phyloP scores from a whole-genome alignment of 2,329 filamentous ascomycete species.

The Fragosphaeria purpurea region DNA sequence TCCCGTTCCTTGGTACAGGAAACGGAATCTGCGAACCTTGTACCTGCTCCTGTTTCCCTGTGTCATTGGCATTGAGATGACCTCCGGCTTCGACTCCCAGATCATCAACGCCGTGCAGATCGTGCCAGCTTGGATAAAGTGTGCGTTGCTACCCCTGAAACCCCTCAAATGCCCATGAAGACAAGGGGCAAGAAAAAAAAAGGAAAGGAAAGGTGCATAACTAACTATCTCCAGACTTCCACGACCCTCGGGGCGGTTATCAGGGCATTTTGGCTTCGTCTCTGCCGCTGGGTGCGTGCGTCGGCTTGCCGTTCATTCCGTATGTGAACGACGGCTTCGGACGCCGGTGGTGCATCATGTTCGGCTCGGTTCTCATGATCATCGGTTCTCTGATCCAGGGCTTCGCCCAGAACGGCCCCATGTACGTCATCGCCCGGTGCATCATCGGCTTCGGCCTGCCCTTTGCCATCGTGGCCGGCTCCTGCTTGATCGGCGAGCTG shows the following conservation, averaged over 20 bases:
- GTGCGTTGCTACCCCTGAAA: slow-evolving; percentile 16
- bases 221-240: slow-evolving; percentile 16
- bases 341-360: slow-evolving; percentile 40
- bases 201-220: too few species aligned
- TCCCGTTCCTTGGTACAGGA: slow-evolving; percentile 41
- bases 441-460: slow-evolving; percentile 53
- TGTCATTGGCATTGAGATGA: slow-evolving; percentile 51
- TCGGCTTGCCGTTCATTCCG: slow-evolving; percentile 40
- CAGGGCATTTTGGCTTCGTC: slow-evolving; percentile 35
- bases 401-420: slow-evolving; percentile 34
- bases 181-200: not conserved
- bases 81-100: slow-evolving; percentile 43
- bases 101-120: slow-evolving; percentile 30
- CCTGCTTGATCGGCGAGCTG: slow-evolving; percentile 49
- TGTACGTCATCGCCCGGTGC: slow-evolving; percentile 51
- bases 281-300: slow-evolving; percentile 41
- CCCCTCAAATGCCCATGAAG: too few species aligned
- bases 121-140: slow-evolving; percentile 24
- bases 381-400: slow-evolving; percentile 43
- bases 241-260: slow-evolving; percentile 20
- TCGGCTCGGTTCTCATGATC: slow-evolving; percentile 42
- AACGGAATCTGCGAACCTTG: slow-evolving; percentile 41
- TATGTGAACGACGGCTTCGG: slow-evolving; percentile 41
- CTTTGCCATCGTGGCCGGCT: slow-evolving; percentile 48
- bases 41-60: slow-evolving; percentile 48